These are phyloP conservation scores for Apiospora sp. DNA, from an alignment of 2,329 filamentous ascomycete genomes.

Conservation along the genomic window DNA sequence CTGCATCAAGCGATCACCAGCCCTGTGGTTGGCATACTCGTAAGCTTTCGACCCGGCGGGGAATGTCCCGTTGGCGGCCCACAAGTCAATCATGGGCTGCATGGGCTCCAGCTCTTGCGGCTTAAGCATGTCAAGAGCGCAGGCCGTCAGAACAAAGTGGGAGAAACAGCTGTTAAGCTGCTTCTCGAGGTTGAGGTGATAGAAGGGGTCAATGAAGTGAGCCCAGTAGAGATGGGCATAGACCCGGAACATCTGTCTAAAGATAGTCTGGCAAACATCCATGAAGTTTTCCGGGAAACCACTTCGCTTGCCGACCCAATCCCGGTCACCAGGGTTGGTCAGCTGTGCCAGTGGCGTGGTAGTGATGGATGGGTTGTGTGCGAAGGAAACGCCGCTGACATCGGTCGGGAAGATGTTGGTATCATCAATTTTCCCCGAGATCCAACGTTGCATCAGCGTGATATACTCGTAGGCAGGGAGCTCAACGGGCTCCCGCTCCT, in stretches of 20 bases:
- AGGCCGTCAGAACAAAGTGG: slow-evolving; percentile 83
- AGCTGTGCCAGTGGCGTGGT: slow-evolving; percentile 69
- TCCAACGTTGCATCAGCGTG: slow-evolving; percentile 95
- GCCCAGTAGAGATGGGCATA: slow-evolving; percentile 98
- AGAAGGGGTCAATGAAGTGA: slow-evolving; percentile 86
- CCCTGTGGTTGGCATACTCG: slow-evolving; percentile 68
- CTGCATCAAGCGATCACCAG: slow-evolving; percentile 66
- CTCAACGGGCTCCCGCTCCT: slow-evolving; percentile 85
- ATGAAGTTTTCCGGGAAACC: slow-evolving; percentile 93
- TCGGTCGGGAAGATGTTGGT: slow-evolving; percentile 90
- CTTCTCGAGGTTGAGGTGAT: slow-evolving; percentile 81
- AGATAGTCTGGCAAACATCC: slow-evolving; percentile 89
- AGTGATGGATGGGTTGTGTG: slow-evolving; percentile 67
- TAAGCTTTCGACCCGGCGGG: slow-evolving; percentile 77
- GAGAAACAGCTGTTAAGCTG: slow-evolving; percentile 89
- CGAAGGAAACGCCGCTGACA: slow-evolving; percentile 72
- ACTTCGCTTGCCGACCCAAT: slow-evolving; percentile 90
- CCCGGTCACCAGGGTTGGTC: slow-evolving; percentile 65
- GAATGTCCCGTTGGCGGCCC: slow-evolving; percentile 88
- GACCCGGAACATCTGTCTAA: slow-evolving; percentile 98
- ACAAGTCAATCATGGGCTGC: slow-evolving; percentile 92
- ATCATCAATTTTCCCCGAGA: slow-evolving; percentile 94
- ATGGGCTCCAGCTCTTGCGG: slow-evolving; percentile 94
- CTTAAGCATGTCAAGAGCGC: slow-evolving; percentile 82
- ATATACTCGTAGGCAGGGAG: slow-evolving; percentile 94